These are phyloP conservation scores for Globisporangium spiculum DNA, from an alignment of 352 stramenopile species.

Conservation along the genomic window DNA sequence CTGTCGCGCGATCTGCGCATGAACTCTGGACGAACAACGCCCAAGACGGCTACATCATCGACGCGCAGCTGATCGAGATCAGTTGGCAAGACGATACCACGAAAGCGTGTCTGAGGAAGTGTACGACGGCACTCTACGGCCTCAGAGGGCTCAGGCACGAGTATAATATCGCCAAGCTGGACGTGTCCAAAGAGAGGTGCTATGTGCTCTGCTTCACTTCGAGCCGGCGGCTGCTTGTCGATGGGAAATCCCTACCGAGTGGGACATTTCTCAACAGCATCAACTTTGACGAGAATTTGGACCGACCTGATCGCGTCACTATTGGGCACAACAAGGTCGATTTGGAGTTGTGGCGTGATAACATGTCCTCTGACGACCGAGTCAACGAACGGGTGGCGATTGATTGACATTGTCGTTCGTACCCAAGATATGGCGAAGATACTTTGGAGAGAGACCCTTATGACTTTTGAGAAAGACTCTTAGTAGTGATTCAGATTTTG, in stretches of 20 bases:
- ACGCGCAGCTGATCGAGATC: slow-evolving; percentile 6
- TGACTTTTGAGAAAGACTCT: not conserved
- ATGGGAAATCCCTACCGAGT: not conserved
- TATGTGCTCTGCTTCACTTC: slow-evolving; percentile 2
- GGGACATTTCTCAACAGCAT: slow-evolving; percentile 6
- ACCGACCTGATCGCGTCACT: not conserved
- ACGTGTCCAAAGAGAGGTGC: not conserved
- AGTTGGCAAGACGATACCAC: not conserved
- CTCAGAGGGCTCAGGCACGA: not conserved
- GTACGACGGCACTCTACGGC: not conserved
- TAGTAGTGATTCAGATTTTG: too few species aligned
- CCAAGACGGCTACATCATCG: not conserved
- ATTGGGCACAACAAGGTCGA: slow-evolving; percentile 1
- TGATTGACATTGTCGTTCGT: not conserved
- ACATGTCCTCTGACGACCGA: not conserved
- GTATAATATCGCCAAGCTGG: slow-evolving; percentile 5
- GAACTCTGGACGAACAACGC: not conserved
- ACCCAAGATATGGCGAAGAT: not conserved
- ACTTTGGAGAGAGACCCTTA: not conserved
- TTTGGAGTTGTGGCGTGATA: not conserved
- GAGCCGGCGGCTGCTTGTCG: not conserved
- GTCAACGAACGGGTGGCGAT: not conserved
- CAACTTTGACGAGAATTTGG: not conserved
- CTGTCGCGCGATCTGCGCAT: not conserved
- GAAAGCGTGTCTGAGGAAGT: not conserved